These are phyloP conservation scores for Candida maltosa DNA, from an alignment of 805 yeast species.

Conservation along the genomic window DNA sequence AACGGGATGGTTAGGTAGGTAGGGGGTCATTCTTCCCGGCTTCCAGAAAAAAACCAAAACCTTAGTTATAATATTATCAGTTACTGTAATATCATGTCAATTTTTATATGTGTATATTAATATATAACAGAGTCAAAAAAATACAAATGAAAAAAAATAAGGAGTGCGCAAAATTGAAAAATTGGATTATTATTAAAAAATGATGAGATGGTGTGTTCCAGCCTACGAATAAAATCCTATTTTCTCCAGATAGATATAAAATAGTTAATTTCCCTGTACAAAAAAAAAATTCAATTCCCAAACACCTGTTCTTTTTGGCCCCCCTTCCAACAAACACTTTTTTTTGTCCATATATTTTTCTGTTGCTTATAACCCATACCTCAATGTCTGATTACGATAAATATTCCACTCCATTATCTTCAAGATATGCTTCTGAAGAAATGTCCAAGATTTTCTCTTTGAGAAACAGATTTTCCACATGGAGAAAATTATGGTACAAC, in stretches of 20 bases:
- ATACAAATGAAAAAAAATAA: background rate
- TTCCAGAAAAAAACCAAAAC: no score
- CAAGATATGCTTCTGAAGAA: constrained; percentile 96
- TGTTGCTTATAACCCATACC: background rate
- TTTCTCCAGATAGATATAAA: no score
- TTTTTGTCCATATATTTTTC: background rate
- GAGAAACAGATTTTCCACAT: constrained; percentile 92
- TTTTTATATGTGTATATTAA: background rate
- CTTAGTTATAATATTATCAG: no score
- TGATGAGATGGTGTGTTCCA: no score
- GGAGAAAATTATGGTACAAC: constrained; percentile 97
- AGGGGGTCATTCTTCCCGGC: no score
- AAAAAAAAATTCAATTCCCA: no score
- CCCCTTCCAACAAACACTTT: no score
- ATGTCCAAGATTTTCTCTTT: constrained; percentile 91
- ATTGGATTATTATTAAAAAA: background rate
- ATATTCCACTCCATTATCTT: constrained; percentile 89
- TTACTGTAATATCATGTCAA: no score
- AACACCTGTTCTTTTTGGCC: no score
- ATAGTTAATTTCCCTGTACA: no score
- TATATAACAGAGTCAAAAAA: background rate
- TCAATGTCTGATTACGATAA: constrained; percentile 50
- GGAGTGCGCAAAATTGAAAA: background rate
- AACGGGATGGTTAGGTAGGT: no score
- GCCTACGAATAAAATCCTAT: no score